Conservation (phyloP, 371 early-diverging fungal species). For the Batkoa obscura region DNA sequence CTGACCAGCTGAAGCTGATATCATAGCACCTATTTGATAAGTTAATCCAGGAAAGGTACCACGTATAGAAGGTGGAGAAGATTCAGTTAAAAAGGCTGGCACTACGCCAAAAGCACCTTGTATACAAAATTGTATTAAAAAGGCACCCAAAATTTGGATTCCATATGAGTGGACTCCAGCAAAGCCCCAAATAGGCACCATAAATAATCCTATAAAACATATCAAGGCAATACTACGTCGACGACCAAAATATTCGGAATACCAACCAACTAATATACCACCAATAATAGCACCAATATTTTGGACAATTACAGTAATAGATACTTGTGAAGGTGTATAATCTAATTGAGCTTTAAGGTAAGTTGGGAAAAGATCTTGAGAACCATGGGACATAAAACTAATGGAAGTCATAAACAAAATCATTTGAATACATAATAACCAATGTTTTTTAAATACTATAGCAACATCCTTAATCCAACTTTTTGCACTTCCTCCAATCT, state of each 20-base stretch:
- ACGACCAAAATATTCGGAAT: constrained; percentile 44
- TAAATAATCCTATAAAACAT: constrained; percentile 27
- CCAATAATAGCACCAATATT: constrained; percentile 49
- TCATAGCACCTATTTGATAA: constrained; percentile 48
- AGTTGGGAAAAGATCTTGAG: constrained; percentile 52
- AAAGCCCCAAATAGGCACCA: constrained; percentile 45
- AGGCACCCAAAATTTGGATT: constrained; percentile 29
- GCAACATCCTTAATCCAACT: background rate
- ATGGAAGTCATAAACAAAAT: constrained; percentile 14
- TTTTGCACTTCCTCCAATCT: constrained; percentile 9
- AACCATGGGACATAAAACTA: constrained; percentile 49
- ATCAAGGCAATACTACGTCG: constrained; percentile 23
- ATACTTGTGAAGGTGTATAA: constrained; percentile 24
- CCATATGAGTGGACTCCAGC: constrained; percentile 16
- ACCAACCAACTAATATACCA: constrained; percentile 37
- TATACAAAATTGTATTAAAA: constrained; percentile 37
- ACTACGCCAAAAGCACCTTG: constrained; percentile 50
- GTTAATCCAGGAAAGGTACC: constrained; percentile 46
- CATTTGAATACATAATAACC: background rate
- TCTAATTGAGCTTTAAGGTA: constrained; percentile 32
- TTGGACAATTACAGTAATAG: constrained; percentile 33
- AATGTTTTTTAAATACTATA: background rate
- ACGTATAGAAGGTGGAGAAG: constrained; percentile 40
- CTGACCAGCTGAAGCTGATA: constrained; percentile 41
- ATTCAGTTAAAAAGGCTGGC: constrained; percentile 43